Base-by-base conservation (phyloP, 31 red algal species). In the Pterothamnion heteromorphum region DNA sequence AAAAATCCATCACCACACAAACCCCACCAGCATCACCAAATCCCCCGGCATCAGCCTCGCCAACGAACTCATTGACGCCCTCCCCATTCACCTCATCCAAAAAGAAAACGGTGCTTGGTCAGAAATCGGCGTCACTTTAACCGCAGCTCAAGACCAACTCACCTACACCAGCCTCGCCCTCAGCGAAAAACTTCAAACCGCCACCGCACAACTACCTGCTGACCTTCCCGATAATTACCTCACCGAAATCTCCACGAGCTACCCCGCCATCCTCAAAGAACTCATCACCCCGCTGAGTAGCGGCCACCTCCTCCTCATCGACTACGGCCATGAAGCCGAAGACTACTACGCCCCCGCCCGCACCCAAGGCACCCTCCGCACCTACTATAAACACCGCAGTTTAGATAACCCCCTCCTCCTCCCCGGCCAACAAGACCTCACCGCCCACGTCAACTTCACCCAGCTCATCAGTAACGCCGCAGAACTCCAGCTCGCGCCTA, bases 131-230 rank as follows among this genome's bases (percentile, higher is more conserved):
- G 51, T 64, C 51, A 64, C 51, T 18, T 18, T 64, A 64, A 64
- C 90, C 35, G 87, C 95, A 96, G 95, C 96, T 95, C 14, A 64
- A 9, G 51, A 64, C 9, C 9, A 64, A 64, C 51, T 64, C 51
- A 18, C 51, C 9, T 64, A 18, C 51, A 64, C 51, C 51, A 64
- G 51, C 51, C 14, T 18, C 9, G n/a, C 9, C 9, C 51, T 64
- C n/a, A 64, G 14, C 51, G 14, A 9, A 9, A n/a, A 64, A 64
- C 51, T 64, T 18, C 14, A 64, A n/a, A 64, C n/a, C n/a, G 14
- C n/a, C 51, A 64, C 51, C 51, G n/a, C 9, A 64, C 9, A 64
- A 9, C n/a, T 64, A 64, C 51, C 51, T n/a, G n/a, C 9, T n/a
- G 51, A 64, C 51, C n/a, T 64, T 9, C 51, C 51, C 9, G 51